Base-by-base conservation (phyloP, 2,329 filamentous ascomycete genomes). In the Aspergillus brasiliensis region DNA sequence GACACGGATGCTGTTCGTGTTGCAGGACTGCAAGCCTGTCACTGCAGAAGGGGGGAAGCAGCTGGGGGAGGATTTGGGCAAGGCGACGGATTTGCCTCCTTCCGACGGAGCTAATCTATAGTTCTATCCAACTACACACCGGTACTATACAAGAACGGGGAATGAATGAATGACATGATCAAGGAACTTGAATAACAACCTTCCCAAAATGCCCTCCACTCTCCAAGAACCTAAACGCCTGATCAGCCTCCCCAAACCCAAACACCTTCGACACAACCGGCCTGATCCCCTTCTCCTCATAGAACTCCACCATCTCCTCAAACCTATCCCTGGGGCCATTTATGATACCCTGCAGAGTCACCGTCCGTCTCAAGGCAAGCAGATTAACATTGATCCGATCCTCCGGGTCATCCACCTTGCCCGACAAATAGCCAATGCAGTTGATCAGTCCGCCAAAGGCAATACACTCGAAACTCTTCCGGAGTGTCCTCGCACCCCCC, bases 311-410 rank as follows among this genome's bases (percentile, higher is more conserved):
- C 71, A 77, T 72, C 57, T 77, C 75, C 62, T 78, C 74, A 38
- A 78, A 83, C 42, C 81, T 75, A 62, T 86, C 83, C 63, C 80
- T 81, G 0, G 87, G 86, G 0, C 87, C 88, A 70, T 89, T 88
- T 27, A 89, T 67, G 6, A 89, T 82, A 0, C 88, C 83, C 70
- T 83, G 84, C 7, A 85, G 67, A 1, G 82, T 84, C 1, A 84
- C 80, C 44, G 80, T 85, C 21, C 81, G 75, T 61, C 77, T 75
- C 47, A 84, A 65, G 2, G 81, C 79, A 17, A 84, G 75, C 27
- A 89, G 74, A 65, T 89, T 89, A 13, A 87, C 82, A 63, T 88
- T 87, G 7, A 83, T 76, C 47, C 84, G 71, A 70, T 86, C 83
- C 0, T 79, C 82, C 4, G 76, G 72, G 0, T 78, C 79, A 65